Evolutionary conservation across 495 filamentous ascomycete genomes (phyloP).

Genomic region (Trichoderma erinaceum): DNA sequence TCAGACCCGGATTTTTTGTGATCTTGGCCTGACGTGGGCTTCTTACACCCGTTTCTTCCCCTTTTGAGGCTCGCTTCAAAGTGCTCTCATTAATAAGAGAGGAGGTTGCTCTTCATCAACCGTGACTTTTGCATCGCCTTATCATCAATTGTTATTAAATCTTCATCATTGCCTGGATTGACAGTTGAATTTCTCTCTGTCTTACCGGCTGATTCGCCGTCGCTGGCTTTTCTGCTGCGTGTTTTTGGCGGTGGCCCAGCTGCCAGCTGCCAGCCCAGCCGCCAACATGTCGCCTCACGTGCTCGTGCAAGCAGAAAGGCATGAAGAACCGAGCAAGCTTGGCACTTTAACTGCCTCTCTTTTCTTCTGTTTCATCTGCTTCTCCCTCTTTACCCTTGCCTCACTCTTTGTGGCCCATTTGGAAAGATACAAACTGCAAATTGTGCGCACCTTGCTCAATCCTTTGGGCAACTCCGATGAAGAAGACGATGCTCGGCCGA

Average conservation of each 20-base stretch:
- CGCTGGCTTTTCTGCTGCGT: not conserved
- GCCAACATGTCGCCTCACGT: constrained; percentile 2
- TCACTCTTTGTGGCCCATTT: not conserved
- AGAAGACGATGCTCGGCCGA: too few species aligned
- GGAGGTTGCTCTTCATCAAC: too few species aligned
- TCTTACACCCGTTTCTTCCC: too few species aligned
- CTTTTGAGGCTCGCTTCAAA: too few species aligned
- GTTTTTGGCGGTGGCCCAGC: not conserved
- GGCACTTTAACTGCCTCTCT: not conserved
- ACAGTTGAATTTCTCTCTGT: not conserved
- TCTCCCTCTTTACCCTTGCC: not conserved
- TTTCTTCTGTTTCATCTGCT: not conserved
- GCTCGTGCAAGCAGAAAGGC: not conserved
- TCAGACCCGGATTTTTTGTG: not conserved
- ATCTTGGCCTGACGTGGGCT: not conserved
- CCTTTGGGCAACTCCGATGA: not conserved
- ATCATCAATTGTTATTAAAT: too few species aligned
- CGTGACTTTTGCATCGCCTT: too few species aligned
- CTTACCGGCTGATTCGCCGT: not conserved
- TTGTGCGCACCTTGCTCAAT: not conserved
- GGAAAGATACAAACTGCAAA: not conserved
- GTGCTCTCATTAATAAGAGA: too few species aligned
- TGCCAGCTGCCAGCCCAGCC: constrained; percentile 12
- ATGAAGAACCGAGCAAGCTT: not conserved
- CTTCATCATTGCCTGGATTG: not conserved